Base-by-base conservation (phyloP, 495 filamentous ascomycete species). In the Aspergillus ellipticus region DNA sequence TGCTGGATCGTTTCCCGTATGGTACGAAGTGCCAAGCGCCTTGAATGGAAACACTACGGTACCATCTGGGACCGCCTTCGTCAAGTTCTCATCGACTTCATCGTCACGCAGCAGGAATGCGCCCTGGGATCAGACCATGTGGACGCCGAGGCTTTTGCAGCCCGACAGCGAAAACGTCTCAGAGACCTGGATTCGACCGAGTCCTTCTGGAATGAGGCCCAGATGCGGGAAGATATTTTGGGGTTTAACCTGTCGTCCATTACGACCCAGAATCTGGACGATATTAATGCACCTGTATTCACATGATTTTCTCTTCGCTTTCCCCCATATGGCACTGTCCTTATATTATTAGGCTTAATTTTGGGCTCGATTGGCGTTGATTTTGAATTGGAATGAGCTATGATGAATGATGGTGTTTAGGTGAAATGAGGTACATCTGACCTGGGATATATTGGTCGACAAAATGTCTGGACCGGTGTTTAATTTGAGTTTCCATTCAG, bases 1-100 rank as follows among this genome's bases (percentile, higher is more conserved):
- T 66, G 65, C 52, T 68, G 65, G 65, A 51, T 63, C 15, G 65
- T 68, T 4, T 68, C 65, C 1, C 65, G 65, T 9, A 68, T 68
- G 65, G 53, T 68, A 13, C 62, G 65, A 8, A 55, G 65, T 21
- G 58, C 60, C 45, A 68, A 68, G 42, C 65, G 57, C 8, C 56
- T 68, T 17, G 65, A 68, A 56, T 68, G 65, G 65, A 65, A 63
- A 52, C 62, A 49, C 33, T 49, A 63, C 15, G 65, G 65, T n/a
- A 54, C 58, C 8, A 62, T 62, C 16, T 68, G 65, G 65, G 60
- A 68, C 51, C 51, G 58, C 10, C 42, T 68, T n/a, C 65, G 65
- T 5, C 47, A 55, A 21, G 51, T 64, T 2, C 46, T 68, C 8
- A 61, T 65, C 10, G 56, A 62, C 20, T 66, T 68, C 35, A 31